Evolutionary conservation across 306 rosid species (phyloP), one percentile per base, ranked within the genome.

Genomic region (Glycine tomentella): DNA sequence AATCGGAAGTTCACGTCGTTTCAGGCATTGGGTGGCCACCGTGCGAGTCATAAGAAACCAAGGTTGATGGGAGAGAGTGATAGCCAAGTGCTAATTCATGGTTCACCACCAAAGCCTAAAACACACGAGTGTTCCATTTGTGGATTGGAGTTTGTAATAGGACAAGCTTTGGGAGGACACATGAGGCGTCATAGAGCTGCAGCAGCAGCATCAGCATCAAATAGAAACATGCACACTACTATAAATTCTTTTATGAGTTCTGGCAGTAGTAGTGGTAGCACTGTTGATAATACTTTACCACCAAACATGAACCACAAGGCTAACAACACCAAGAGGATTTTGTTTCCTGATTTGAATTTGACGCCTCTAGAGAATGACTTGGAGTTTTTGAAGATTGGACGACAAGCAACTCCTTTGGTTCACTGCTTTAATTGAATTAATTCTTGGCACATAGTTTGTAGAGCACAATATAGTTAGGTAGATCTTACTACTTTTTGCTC

Each of bases 101-200:
- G 76, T 0, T 84, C 88, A 3, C 89, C 91, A 15, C 57, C 77
- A 25, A 95, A 95, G 71, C 88, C 98, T 16, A 93, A 90, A 67
- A 90, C 98, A 0, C 99, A 95, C 34, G 96, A 92, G 88, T 95
- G 99, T 80, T 89, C 88, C 16, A n/a, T 95, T 17, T 95, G 99
- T 74, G 99, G 99, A 12, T 72, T 90, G 73, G 98, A 93, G 49
- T 95, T 95, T 75, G 86, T 96, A 2, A 90, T 92, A 14, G 99
- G 99, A 1, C 99, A 95, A 78, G 99, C 99, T 31, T 86, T 95
- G 76, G 99, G 99, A 0, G 99, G 99, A 2, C 99, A 93, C 84
- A 95, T 95, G 99, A 92, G 99, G 57, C 78, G 98, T 78, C 99
- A 95, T 72, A 88, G 97, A 64, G 40, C 40, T 36, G 38, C 78